phyloP scores from a whole-genome alignment of 2,329 filamentous ascomycete genomes.

The Teratosphaeria destructans region DNA sequence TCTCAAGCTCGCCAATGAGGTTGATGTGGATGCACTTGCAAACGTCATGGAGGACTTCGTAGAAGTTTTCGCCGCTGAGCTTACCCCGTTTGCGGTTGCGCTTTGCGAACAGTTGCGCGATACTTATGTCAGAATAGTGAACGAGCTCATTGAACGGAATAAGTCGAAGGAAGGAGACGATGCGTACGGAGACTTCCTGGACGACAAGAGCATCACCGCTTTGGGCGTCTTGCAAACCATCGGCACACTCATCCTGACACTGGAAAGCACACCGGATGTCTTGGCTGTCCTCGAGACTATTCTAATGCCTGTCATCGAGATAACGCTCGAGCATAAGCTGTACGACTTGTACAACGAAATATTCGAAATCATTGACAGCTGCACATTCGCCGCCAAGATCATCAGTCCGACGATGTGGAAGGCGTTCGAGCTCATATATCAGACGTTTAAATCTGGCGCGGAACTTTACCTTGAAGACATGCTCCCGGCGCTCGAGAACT shows the following conservation, averaged over 20 bases:
- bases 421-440: constrained; percentile 91
- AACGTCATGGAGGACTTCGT: constrained; percentile 99
- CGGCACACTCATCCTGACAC: constrained; percentile 86
- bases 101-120: constrained; percentile 91
- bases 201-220: constrained; percentile 97
- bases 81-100: constrained; percentile 93
- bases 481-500: constrained; percentile 96
- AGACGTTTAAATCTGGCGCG: constrained; percentile 92
- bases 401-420: constrained; percentile 98
- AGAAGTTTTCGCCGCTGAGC: constrained; percentile 91
- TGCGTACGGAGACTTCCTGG: constrained; percentile 78
- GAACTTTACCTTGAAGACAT: constrained; percentile 98
- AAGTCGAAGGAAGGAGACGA: constrained; percentile 66
- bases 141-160: constrained; percentile 83
- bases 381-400: constrained; percentile 91
- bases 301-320: constrained; percentile 91
- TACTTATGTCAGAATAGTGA: constrained; percentile 87
- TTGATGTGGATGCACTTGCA: constrained; percentile 90
- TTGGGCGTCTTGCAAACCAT: constrained; percentile 95
- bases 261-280: constrained; percentile 95
- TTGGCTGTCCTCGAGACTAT: constrained; percentile 89
- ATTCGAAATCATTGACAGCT: constrained; percentile 98
- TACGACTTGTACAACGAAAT: constrained; percentile 97
- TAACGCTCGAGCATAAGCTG: constrained; percentile 94
- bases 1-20: constrained; percentile 92